Percentiles rank a stretch among this genome's conserved stretches.
Evolutionary conservation across 2,329 filamentous ascomycete species (phyloP).

Genomic region (Akanthomyces uredinophilus): DNA sequence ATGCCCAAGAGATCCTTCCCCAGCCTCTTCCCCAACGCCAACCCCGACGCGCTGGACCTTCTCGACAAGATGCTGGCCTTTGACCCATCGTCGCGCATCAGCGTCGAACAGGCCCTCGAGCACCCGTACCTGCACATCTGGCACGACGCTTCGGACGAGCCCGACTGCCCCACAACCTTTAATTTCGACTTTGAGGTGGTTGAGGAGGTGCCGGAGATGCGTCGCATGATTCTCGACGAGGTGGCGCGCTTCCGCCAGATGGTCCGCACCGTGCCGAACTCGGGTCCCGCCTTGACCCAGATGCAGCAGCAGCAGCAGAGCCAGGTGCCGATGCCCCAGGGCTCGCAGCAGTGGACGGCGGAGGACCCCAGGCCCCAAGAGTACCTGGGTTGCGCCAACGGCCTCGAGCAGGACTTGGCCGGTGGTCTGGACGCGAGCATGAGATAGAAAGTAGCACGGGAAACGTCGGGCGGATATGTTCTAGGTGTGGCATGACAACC

Average conservation of each 20-base stretch:
- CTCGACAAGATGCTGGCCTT: slow-evolving; percentile 97
- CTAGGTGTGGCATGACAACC: background rate
- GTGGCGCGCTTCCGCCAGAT: slow-evolving; percentile 75
- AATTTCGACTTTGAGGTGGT: slow-evolving; percentile 99
- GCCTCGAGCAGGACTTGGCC: slow-evolving; percentile 55
- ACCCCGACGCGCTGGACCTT: slow-evolving; percentile 90
- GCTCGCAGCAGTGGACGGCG: slow-evolving; percentile 50
- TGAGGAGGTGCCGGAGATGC: slow-evolving; percentile 92
- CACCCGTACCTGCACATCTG: slow-evolving; percentile 96
- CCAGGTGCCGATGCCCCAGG: slow-evolving; percentile 49
- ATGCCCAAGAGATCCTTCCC: slow-evolving; percentile 94
- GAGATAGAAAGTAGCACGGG: slow-evolving; percentile 15
- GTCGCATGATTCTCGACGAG: slow-evolving; percentile 95
- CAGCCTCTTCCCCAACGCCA: slow-evolving; percentile 85
- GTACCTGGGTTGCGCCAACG: slow-evolving; percentile 43
- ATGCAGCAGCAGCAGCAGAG: slow-evolving; percentile 34
- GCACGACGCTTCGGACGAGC: slow-evolving; percentile 97
- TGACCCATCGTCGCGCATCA: slow-evolving; percentile 88
- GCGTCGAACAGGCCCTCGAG: slow-evolving; percentile 90
- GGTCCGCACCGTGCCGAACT: slow-evolving; percentile 47
- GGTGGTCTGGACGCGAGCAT: slow-evolving; percentile 48
- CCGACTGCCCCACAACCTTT: slow-evolving; percentile 86
- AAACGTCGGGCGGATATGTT: background rate
- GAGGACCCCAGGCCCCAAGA: slow-evolving; percentile 59
- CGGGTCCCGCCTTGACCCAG: slow-evolving; percentile 27